phyloP scores from a whole-genome alignment of 768 basidiomycete genomes.

The Galerina sulciceps region DNA sequence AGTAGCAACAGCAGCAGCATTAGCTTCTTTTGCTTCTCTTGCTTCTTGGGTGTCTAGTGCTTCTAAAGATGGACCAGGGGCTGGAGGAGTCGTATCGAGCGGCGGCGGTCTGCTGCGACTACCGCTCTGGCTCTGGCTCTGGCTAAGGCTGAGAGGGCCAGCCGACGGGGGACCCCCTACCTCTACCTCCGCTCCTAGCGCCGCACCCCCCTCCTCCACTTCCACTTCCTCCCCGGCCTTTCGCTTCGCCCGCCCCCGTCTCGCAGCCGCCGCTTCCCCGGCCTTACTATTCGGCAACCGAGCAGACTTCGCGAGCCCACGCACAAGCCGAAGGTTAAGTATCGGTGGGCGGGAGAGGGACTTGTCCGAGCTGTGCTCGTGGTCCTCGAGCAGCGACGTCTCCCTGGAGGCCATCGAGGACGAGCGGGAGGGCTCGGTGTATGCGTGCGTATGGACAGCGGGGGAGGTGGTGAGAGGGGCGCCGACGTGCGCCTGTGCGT shows the following conservation, averaged over 20 bases:
- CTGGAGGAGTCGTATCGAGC: too few species aligned
- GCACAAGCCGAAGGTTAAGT: conserved; percentile 30
- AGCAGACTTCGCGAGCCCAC: conserved; percentile 7
- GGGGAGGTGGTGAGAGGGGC: conserved; percentile 16
- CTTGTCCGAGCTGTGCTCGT: not conserved
- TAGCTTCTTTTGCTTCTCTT: not conserved
- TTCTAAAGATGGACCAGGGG: too few species aligned
- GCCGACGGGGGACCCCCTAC: not conserved
- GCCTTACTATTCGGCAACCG: not conserved
- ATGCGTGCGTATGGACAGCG: not conserved
- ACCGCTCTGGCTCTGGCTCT: too few species aligned
- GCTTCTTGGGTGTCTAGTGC: too few species aligned
- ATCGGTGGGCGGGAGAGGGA: conserved; percentile 14
- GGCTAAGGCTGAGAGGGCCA: too few species aligned
- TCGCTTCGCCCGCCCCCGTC: not conserved
- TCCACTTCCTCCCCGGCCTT: not conserved
- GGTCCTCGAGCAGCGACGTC: not conserved
- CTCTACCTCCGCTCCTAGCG: not conserved
- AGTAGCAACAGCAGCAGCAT: not conserved
- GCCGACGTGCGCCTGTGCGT: conserved; percentile 20
- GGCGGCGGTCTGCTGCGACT: too few species aligned
- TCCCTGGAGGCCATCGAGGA: not conserved
- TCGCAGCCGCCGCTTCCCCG: not conserved
- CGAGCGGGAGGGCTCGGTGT: not conserved
- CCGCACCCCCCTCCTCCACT: not conserved